Conservation (phyloP, 306 rosid genomes). For the Cucumis melo region DNA sequence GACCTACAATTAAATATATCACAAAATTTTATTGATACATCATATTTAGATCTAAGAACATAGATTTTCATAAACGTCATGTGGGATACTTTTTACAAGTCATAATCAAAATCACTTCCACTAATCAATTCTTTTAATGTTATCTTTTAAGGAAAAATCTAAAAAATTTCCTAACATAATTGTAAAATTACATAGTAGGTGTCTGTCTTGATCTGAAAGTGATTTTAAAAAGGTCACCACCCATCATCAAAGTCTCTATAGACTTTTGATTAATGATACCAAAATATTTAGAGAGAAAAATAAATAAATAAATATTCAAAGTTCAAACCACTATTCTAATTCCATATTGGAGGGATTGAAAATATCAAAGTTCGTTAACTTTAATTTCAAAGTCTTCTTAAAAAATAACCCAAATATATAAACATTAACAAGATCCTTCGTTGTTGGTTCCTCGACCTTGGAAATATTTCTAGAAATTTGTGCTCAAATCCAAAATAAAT, state of each 20-base stretch:
- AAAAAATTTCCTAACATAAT: background rate
- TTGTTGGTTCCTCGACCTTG: background rate
- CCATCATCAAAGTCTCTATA: background rate
- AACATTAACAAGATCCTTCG: background rate
- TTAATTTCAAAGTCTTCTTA: background rate
- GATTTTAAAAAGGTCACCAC: background rate
- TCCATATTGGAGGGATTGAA: background rate
- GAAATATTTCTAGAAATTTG: background rate
- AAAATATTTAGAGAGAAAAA: background rate
- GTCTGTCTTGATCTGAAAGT: conserved; percentile 4
- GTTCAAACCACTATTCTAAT: background rate
- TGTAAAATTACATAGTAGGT: background rate
- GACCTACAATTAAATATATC: too few relatives aligned
- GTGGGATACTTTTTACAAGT: background rate
- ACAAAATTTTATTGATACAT: too few relatives aligned
- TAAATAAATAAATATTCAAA: background rate
- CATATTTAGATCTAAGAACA: background rate
- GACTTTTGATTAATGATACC: background rate
- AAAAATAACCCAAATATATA: background rate
- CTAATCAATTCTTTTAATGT: background rate
- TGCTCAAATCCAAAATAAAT: background rate
- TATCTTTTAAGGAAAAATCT: background rate
- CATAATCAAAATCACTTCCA: background rate
- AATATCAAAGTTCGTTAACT: background rate
- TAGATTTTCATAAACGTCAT: background rate